Base-by-base conservation (phyloP, 108 stramenopile species). In the Conticribra guillardii region DNA sequence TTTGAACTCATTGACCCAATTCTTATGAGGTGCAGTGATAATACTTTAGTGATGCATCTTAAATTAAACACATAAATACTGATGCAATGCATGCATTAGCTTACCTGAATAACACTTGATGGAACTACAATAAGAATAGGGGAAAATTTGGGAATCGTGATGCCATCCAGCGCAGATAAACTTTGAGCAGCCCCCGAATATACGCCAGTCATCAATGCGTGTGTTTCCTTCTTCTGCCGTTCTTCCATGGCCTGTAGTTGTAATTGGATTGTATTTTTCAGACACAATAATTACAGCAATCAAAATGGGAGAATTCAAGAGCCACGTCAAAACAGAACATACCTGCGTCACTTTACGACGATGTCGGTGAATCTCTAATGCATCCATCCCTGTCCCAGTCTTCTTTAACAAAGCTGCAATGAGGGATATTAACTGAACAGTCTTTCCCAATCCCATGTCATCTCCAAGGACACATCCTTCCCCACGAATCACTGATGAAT, bases 101-200 rank as follows among this genome's bases (percentile, higher is more conserved):
- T 58, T 27, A 80, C 79, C 67, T 72, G 61, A 22, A 91, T 46
- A 8, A 93, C 87, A 56, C 86, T 84, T 4, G 87, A 63, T 17
- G 94, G 94, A 4, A 84, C 90, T 23, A 96, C 67, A 53, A 96
- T 72, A 23, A 96, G 81, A 51, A 93, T 88, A 2, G 91, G 94
- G 27, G 82, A 59, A 78, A 64, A 81, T 11, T 59, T 41, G 22
- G 64, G 74, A n/a, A 48, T 34, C 17, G 49, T 59, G 17, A 51
- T 58, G 53, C 50, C 26, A 24, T 74, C 66, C 32, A 56, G 18
- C 31, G 60, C n/a, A 9, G 49, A 14, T 17, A 28, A 11, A 16
- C 8, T 27, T 18, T 54, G 19, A 19, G 46, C 48, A 59, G 37
- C 29, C 41, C 33, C 56, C 0, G 55, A 65, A 21, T 64, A 22